phyloP scores from a whole-genome alignment of 352 stramenopile species.

The Peronosclerospora sorghi region DNA sequence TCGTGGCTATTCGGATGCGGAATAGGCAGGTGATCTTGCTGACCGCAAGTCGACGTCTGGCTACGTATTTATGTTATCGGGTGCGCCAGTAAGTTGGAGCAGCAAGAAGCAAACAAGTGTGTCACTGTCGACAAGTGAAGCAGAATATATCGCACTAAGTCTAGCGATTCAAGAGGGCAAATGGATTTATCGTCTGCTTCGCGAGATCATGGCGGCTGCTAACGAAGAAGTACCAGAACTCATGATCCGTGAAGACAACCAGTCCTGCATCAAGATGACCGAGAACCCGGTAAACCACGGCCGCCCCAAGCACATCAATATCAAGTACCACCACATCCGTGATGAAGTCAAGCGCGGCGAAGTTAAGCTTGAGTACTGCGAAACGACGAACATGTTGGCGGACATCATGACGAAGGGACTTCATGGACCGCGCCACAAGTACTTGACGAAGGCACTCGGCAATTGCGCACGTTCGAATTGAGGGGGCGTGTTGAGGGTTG shows the following conservation, averaged over 20 bases:
- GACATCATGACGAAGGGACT: neutral
- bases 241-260: constrained; percentile 4
- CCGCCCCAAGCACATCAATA: neutral
- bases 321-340: neutral
- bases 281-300: neutral
- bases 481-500: neutral
- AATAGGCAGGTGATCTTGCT: constrained; percentile 3
- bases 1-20: constrained; percentile 2
- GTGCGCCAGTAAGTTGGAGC: neutral
- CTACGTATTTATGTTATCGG: constrained; percentile 1
- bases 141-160: constrained; percentile 3
- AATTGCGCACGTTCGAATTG: neutral
- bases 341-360: neutral
- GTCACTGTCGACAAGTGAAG: constrained; percentile 2
- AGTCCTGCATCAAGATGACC: constrained; percentile 1
- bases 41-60: constrained; percentile 7
- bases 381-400: neutral
- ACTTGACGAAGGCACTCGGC: neutral
- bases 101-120: constrained; percentile 1
- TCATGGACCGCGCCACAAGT: neutral
- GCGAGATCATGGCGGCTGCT: neutral
- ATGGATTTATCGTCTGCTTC: neutral
- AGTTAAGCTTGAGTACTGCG: neutral
- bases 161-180: constrained; percentile 1
- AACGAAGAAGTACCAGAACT: neutral